Conservation (phyloP, 2,329 filamentous ascomycete species). For the Sporothrix schenckii region DNA sequence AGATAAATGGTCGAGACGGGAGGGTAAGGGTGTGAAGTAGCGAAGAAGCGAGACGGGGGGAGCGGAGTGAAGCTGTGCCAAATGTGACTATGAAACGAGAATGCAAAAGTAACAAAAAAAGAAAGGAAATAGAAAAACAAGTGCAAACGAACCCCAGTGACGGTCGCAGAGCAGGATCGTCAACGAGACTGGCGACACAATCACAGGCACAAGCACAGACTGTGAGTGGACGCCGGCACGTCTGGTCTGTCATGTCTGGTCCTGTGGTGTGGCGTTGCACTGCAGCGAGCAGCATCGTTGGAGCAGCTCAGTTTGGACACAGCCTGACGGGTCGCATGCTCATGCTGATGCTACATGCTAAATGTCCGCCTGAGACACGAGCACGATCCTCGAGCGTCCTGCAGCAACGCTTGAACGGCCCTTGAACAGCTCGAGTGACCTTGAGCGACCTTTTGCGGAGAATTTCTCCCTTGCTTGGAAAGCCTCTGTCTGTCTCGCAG, state of each 20-base stretch:
- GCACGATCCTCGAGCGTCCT: background rate
- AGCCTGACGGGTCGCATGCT: too few species aligned
- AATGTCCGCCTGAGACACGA: slow-evolving; percentile 1
- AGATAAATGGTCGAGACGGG: background rate
- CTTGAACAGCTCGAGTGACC: too few species aligned
- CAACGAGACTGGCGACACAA: background rate
- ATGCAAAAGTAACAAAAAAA: background rate
- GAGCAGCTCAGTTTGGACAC: background rate
- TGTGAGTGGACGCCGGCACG: background rate
- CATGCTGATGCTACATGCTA: too few species aligned
- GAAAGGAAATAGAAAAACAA: background rate
- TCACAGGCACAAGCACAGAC: background rate
- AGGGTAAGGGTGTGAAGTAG: slow-evolving; percentile 1
- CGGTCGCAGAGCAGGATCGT: slow-evolving; percentile 1
- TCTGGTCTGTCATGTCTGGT: too few species aligned
- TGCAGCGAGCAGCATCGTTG: background rate
- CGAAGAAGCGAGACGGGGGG: background rate
- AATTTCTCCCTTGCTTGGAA: slow-evolving; percentile 3
- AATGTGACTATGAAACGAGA: background rate
- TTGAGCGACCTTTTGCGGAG: background rate
- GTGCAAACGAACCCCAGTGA: background rate
- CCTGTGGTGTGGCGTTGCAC: slow-evolving; percentile 5
- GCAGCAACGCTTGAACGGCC: too few species aligned
- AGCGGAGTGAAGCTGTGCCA: background rate
- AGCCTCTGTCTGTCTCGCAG: background rate